phyloP scores from a whole-genome alignment of 495 filamentous ascomycete species.

The Aspergillus asperescens region DNA sequence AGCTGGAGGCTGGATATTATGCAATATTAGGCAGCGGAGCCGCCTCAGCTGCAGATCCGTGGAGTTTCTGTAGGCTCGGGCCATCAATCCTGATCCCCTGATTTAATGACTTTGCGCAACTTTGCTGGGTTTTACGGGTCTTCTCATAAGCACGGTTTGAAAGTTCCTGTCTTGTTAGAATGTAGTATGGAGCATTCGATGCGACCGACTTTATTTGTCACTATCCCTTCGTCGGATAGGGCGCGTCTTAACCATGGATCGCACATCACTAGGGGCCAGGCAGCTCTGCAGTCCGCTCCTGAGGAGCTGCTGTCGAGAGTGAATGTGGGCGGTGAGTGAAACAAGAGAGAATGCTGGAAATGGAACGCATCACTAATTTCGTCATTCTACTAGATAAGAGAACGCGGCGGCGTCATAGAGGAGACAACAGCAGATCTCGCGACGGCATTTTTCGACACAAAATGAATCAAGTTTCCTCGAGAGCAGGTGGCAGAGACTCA shows the following conservation, averaged over 20 bases:
- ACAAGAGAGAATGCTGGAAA: constrained; percentile 2
- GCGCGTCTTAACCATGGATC: constrained; percentile 30
- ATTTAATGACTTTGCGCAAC: neutral
- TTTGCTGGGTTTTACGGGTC: neutral
- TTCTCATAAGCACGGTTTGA: neutral
- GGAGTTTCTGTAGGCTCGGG: neutral
- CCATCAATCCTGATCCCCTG: neutral
- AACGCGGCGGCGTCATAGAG: constrained; percentile 22
- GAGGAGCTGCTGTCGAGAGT: constrained; percentile 19
- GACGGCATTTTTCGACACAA: constrained; percentile 33
- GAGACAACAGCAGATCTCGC: constrained; percentile 36
- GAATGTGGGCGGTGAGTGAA: constrained; percentile 10
- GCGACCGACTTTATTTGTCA: constrained; percentile 13
- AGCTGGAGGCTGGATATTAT: too few species aligned
- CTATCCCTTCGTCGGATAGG: constrained; percentile 19
- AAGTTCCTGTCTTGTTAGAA: neutral
- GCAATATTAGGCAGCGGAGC: neutral
- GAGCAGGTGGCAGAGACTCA: constrained; percentile 29
- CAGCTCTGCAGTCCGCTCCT: constrained; percentile 12
- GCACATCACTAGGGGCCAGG: constrained; percentile 12
- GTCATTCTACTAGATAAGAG: constrained; percentile 18
- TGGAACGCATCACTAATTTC: constrained; percentile 20
- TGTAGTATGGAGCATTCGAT: constrained; percentile 23
- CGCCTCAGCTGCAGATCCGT: neutral
- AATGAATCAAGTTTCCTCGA: constrained; percentile 24